Evolutionary conservation across 176 grass and related monocot genomes (phyloP).

Genomic region (Juncus effusus): DNA sequence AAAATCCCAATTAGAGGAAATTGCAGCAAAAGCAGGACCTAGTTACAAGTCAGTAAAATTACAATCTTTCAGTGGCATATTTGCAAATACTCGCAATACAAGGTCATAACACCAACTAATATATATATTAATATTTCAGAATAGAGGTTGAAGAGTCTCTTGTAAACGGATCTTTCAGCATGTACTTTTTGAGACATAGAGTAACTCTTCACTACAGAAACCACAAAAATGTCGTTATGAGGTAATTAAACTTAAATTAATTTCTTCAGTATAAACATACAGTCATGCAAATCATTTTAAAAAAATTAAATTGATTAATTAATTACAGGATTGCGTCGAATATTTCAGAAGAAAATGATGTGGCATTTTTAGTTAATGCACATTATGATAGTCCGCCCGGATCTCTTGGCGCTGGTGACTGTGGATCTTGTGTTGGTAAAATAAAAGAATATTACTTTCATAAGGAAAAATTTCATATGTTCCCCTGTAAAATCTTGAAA

Average conservation of each 20-base stretch:
- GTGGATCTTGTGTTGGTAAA: constrained; percentile 99
- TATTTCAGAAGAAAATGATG: constrained; percentile 80
- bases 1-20: constrained; percentile 56
- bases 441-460: no score
- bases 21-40: constrained; percentile 48
- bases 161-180: constrained; percentile 86
- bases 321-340: constrained; percentile 98
- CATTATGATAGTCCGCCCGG: constrained; percentile 98
- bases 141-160: constrained; percentile 86
- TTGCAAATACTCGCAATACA: background rate
- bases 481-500: no score
- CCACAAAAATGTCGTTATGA: constrained; percentile 95
- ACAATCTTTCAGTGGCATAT: background rate
- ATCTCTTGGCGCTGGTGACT: constrained; percentile 88
- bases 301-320: constrained; percentile 41
- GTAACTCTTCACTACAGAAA: constrained; percentile 77
- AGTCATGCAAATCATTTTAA: constrained; percentile 30
- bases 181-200: constrained; percentile 94
- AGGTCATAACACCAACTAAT: constrained; percentile 19
- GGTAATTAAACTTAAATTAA: constrained; percentile 35
- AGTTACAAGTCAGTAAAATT: constrained; percentile 58
- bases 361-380: constrained; percentile 86
- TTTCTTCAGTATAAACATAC: background rate
- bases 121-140: constrained; percentile 41
- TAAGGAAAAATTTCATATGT: background rate